phyloP scores from a whole-genome alignment of 257 asterid species.

The Coffea canephora region DNA sequence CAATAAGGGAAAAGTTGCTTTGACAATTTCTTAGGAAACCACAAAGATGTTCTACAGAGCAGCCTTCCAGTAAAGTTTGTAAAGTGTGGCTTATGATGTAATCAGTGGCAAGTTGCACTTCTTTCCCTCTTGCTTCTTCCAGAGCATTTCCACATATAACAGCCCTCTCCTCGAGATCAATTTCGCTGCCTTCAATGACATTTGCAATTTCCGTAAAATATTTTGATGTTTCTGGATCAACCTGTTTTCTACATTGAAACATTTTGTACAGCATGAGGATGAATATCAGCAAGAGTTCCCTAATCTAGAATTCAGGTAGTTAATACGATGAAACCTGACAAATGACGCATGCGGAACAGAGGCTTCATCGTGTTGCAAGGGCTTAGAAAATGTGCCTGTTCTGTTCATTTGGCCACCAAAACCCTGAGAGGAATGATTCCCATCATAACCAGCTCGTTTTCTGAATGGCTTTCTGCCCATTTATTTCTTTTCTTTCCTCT shows the following conservation, averaged over 20 bases:
- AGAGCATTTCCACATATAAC: slow-evolving; percentile 77
- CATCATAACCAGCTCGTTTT: slow-evolving; percentile 33
- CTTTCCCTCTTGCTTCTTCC: slow-evolving; percentile 94
- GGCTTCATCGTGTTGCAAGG: slow-evolving; percentile 29
- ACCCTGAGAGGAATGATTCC: slow-evolving; percentile 35
- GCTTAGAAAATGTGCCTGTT: slow-evolving; percentile 27
- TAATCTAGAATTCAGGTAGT: slow-evolving; percentile 9
- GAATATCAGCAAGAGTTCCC: background rate
- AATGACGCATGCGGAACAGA: slow-evolving; percentile 40
- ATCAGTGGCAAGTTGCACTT: slow-evolving; percentile 88
- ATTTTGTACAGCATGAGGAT: slow-evolving; percentile 5
- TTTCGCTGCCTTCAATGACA: slow-evolving; percentile 68
- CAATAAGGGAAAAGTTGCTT: slow-evolving; percentile 52
- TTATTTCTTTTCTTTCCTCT: slow-evolving; percentile 36
- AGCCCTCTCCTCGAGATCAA: slow-evolving; percentile 73
- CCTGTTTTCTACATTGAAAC: slow-evolving; percentile 53
- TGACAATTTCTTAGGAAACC: slow-evolving; percentile 62
- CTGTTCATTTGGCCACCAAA: slow-evolving; percentile 24
- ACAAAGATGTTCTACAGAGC: slow-evolving; percentile 75
- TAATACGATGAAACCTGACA: slow-evolving; percentile 51
- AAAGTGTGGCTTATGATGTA: slow-evolving; percentile 86
- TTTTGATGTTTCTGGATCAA: slow-evolving; percentile 79
- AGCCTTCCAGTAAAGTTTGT: slow-evolving; percentile 81
- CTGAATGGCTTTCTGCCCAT: slow-evolving; percentile 56
- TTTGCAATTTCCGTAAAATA: slow-evolving; percentile 85